phyloP scores from a whole-genome alignment of 805 yeast genomes.

The Lipomyces chichibuensis region DNA sequence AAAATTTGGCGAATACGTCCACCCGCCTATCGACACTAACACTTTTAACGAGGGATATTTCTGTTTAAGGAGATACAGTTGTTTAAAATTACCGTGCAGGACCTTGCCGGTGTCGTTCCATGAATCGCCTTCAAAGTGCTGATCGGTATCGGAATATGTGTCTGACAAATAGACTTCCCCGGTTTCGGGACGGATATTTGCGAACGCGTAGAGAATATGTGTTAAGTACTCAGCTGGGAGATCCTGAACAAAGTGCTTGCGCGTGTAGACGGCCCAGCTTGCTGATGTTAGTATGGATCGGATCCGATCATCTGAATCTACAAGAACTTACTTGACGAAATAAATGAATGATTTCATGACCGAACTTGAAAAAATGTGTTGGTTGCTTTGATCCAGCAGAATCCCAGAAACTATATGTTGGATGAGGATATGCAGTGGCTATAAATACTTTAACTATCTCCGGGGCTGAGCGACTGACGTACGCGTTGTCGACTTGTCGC shows the following conservation, averaged over 20 bases:
- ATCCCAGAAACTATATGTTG: background rate
- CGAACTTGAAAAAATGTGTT: background rate
- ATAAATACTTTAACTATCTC: too few relatives aligned
- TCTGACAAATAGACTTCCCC: conserved; percentile 64
- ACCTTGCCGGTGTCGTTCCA: conserved; percentile 13
- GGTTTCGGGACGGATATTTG: conserved; percentile 56
- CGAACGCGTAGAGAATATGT: conserved; percentile 78
- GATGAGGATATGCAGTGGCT: background rate
- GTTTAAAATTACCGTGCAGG: conserved; percentile 55
- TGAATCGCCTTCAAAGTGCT: conserved; percentile 17
- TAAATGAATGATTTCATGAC: conserved; percentile 23
- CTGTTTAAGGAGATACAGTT: conserved; percentile 54
- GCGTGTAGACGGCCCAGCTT: conserved; percentile 69
- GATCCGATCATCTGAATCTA: too few relatives aligned
- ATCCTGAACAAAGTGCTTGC: conserved; percentile 61
- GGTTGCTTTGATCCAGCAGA: too few relatives aligned
- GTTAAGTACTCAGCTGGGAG: conserved; percentile 62
- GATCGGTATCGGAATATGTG: conserved; percentile 56
- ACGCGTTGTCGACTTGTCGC: too few relatives aligned
- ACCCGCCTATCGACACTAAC: conserved; percentile 84
- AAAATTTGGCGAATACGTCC: conserved; percentile 55
- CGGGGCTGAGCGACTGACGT: background rate
- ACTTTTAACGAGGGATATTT: conserved; percentile 53
- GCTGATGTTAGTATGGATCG: background rate
- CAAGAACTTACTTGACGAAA: conserved; percentile 16